Base-by-base conservation (phyloP, 2,329 filamentous ascomycete genomes). In the Cercospora sesami region DNA sequence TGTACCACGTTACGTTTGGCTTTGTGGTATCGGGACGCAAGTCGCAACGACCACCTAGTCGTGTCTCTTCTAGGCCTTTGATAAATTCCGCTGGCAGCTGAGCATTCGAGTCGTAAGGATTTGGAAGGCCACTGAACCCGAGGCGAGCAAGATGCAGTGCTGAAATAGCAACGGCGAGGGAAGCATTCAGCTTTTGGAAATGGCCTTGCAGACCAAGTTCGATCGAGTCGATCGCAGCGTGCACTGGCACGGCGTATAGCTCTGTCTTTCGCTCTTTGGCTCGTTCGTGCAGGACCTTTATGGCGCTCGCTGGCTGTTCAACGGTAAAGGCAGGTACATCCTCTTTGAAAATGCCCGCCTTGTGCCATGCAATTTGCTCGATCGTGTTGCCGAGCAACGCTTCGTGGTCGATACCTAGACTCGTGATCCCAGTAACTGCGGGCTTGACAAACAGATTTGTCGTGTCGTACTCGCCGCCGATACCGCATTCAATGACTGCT, bases 401-500 rank as follows among this genome's bases (percentile, higher is more conserved):
- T 0, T 90, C 89, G 79, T 97, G 94, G 74, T 97, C 94, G 68
- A 97, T 90, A 3, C 92, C 93, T 53, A 97, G 79, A 75, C 90
- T 93, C 21, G 93, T 90, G 42, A 97, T 89, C 0, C 90, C 91
- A 1, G 89, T 86, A 1, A 89, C 90, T 6, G 87, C 89, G 0
- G 93, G 90, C 12, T 86, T 84, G 10, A 85, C 83, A 5, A 99
- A 80, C 23, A 98, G 86, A 76, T 98, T 98, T 9, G 95, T 99
- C 30, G 91, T 91, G 76, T 98, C 94, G 75, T 93, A 93, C 80
- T 97, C 92, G 60, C 94, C 95, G 16, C 95, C 95, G 71, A 98
- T 96, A 0, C 95, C 95, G 75, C 93, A 96, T 80, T 99, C 95
- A 36, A 98, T 86, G 9, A 98, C 88, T 0, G 93, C 94, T 18